These are phyloP conservation scores for Candida morakotiae DNA, from an alignment of 805 yeast genomes.

Conservation along the genomic window DNA sequence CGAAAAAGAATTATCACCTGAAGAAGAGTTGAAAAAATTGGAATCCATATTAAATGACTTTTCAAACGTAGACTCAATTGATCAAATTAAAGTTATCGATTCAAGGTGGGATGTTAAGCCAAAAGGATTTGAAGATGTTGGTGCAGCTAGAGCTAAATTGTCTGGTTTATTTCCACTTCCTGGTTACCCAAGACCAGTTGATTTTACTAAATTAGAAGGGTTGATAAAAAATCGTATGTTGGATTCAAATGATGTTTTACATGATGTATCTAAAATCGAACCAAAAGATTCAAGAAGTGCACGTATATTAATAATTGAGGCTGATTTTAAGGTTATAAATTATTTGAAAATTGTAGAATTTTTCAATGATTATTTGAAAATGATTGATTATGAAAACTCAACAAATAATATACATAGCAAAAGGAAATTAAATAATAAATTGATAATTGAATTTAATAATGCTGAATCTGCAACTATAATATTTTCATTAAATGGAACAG, in stretches of 20 bases:
- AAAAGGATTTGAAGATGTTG: constrained; percentile 65
- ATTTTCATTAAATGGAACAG: constrained; percentile 37
- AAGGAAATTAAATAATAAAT: constrained; percentile 28
- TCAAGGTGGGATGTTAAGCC: constrained; percentile 73
- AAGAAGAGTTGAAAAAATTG: constrained; percentile 2
- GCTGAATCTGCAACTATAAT: constrained; percentile 54
- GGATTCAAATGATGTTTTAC: constrained; percentile 27
- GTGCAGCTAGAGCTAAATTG: constrained; percentile 73
- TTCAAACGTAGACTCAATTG: constrained; percentile 39
- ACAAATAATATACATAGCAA: constrained; percentile 32
- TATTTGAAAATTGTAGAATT: constrained; percentile 39
- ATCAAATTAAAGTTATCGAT: constrained; percentile 44
- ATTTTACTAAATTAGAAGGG: constrained; percentile 38
- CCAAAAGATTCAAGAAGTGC: constrained; percentile 35
- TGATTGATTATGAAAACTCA: constrained; percentile 35
- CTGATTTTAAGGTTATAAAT: constrained; percentile 28
- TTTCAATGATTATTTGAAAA: constrained; percentile 42
- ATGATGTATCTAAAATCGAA: constrained; percentile 32
- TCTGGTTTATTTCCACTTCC: constrained; percentile 78
- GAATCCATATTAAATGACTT: constrained; percentile 1
- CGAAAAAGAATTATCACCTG: constrained; percentile 3
- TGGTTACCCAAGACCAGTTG: constrained; percentile 50
- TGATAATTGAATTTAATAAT: constrained; percentile 50
- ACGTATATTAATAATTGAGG: constrained; percentile 25
- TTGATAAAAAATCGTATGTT: constrained; percentile 29